These are phyloP conservation scores for Penicillium psychrofluorescens DNA, from an alignment of 495 filamentous ascomycete species.

Conservation along the genomic window DNA sequence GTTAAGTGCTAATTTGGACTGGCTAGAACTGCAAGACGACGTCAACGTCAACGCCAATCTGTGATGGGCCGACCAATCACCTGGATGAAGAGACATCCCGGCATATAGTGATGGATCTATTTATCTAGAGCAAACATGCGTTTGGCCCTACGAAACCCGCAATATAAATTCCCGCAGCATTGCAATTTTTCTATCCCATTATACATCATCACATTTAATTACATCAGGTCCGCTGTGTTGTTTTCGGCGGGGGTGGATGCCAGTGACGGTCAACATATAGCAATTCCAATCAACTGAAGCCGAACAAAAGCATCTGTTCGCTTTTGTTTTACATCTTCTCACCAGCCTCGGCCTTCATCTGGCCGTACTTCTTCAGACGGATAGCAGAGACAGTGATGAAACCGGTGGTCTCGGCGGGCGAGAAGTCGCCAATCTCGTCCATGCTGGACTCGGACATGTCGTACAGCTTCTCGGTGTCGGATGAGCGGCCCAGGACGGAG, in stretches of 20 bases:
- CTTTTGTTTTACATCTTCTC: constrained; percentile 22
- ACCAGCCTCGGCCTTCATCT: constrained; percentile 57
- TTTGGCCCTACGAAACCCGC: neutral
- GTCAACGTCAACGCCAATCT: constrained; percentile 7
- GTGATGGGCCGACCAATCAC: neutral
- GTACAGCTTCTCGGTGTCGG: constrained; percentile 80
- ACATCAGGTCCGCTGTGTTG: constrained; percentile 5
- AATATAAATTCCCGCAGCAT: neutral
- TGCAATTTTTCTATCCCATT: constrained; percentile 14
- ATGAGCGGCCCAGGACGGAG: constrained; percentile 66
- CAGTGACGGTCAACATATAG: constrained; percentile 20
- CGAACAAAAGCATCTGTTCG: constrained; percentile 1
- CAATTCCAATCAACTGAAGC: constrained; percentile 5
- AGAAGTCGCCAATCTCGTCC: constrained; percentile 81
- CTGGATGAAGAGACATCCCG: too few relatives aligned
- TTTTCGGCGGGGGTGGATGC: constrained; percentile 4
- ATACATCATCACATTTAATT: constrained; percentile 20
- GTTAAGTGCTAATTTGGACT: constrained; percentile 2
- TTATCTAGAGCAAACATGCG: neutral
- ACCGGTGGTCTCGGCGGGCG: constrained; percentile 63
- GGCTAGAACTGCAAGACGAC: neutral
- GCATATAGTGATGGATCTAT: neutral
- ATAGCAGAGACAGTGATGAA: constrained; percentile 82
- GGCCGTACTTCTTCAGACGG: constrained; percentile 84
- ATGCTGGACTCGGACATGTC: constrained; percentile 71